Conservation (phyloP, 805 yeast genomes). For the Lipomyces sp. region DNA sequence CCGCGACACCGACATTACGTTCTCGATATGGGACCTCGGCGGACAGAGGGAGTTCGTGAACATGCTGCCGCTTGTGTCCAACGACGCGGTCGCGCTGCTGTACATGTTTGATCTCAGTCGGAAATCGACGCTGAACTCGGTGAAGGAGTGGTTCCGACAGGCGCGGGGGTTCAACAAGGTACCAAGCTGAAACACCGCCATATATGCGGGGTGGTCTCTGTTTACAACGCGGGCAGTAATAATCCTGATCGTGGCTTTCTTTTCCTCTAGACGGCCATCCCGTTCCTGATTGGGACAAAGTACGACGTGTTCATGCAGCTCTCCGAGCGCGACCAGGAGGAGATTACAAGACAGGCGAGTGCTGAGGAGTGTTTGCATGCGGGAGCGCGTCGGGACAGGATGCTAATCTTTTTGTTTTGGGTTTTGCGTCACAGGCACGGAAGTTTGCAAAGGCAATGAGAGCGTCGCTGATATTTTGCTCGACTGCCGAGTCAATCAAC, state of each 20-base stretch:
- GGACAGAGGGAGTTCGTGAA: slow-evolving; percentile 93
- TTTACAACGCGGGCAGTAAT: no score
- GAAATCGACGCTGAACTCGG: slow-evolving; percentile 77
- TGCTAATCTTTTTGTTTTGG: no score
- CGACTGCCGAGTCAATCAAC: slow-evolving; percentile 87
- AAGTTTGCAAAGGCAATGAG: slow-evolving; percentile 87
- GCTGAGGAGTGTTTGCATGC: no score
- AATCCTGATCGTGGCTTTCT: no score
- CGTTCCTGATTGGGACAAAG: slow-evolving; percentile 88
- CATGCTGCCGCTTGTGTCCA: slow-evolving; percentile 89
- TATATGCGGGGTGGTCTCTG: no score
- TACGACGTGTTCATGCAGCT: slow-evolving; percentile 81
- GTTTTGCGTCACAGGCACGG: slow-evolving; percentile 48
- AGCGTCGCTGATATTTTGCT: slow-evolving; percentile 78
- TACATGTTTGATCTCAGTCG: slow-evolving; percentile 89
- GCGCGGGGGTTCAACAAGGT: slow-evolving; percentile 78
- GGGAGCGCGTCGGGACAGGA: no score
- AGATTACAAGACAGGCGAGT: slow-evolving; percentile 68
- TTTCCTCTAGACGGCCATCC: slow-evolving; percentile 84
- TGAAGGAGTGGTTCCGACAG: slow-evolving; percentile 92
- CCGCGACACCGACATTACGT: slow-evolving; percentile 81
- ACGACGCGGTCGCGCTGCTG: slow-evolving; percentile 86
- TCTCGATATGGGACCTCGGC: slow-evolving; percentile 93
- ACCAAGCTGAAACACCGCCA: background rate
- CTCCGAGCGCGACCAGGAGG: slow-evolving; percentile 75